Evolutionary conservation across 148 eudicot species (phyloP).

Genomic region (Diospyros kaki): DNA sequence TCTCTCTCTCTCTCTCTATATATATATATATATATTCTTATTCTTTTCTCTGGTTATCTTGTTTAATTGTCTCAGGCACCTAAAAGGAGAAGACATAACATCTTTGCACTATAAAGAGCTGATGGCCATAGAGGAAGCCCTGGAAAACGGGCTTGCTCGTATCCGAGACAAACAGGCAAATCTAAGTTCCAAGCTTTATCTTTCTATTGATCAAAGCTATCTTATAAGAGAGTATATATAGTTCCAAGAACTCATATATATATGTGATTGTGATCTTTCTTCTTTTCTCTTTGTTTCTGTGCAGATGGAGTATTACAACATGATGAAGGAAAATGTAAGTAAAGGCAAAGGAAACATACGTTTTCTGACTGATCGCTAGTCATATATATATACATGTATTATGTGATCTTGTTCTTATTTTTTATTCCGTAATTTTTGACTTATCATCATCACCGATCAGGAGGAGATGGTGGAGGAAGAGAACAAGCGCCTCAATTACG

Average conservation of each 20-base stretch:
- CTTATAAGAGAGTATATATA: neutral
- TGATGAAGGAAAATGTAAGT: slow-evolving; percentile 53
- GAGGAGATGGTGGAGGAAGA: slow-evolving; percentile 51
- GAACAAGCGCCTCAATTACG: slow-evolving; percentile 40
- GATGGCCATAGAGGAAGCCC: slow-evolving; percentile 53
- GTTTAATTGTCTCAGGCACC: slow-evolving; percentile 41
- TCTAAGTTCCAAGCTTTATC: neutral
- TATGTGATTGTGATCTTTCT: neutral
- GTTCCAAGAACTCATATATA: neutral
- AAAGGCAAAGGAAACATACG: neutral
- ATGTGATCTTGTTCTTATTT: neutral
- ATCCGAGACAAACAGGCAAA: slow-evolving; percentile 52
- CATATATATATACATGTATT: neutral
- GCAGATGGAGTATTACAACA: slow-evolving; percentile 53
- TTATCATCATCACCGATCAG: slow-evolving; percentile 21
- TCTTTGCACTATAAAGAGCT: slow-evolving; percentile 58
- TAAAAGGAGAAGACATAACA: slow-evolving; percentile 71
- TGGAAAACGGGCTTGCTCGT: slow-evolving; percentile 45
- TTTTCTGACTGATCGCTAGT: neutral
- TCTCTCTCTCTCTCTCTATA: neutral
- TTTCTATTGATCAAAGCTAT: neutral
- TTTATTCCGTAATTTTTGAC: neutral
- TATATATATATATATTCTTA: too few species aligned
- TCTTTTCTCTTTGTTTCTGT: neutral
- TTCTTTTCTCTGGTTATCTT: neutral